phyloP scores from a whole-genome alignment of 768 basidiomycete genomes.

The Xanthoconium stramineum region DNA sequence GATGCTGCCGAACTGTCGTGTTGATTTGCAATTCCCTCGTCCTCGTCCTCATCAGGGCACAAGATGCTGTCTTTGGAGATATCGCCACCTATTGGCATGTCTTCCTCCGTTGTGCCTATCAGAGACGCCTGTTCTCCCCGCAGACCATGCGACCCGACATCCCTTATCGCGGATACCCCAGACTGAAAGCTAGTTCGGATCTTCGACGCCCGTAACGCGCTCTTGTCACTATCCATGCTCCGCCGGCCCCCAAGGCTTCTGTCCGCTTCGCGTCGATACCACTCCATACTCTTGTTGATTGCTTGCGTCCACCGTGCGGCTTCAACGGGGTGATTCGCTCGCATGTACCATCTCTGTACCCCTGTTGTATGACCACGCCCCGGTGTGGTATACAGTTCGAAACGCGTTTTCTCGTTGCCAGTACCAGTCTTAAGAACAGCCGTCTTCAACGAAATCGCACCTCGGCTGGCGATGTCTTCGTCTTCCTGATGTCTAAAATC shows the following conservation, averaged over 20 bases:
- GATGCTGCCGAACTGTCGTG: slow-evolving; percentile 46
- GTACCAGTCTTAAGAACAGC: slow-evolving; percentile 59
- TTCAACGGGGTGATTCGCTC: slow-evolving; percentile 85
- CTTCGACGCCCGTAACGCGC: slow-evolving; percentile 30
- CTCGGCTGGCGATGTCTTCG: slow-evolving; percentile 79
- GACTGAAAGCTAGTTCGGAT: slow-evolving; percentile 33
- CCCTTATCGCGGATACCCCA: slow-evolving; percentile 19
- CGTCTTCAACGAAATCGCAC: slow-evolving; percentile 83
- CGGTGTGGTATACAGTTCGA: slow-evolving; percentile 74
- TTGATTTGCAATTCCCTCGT: slow-evolving; percentile 32
- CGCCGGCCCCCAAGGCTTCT: slow-evolving; percentile 29
- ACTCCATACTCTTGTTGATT: slow-evolving; percentile 70
- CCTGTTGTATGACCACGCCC: slow-evolving; percentile 42
- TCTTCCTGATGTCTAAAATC: slow-evolving; percentile 91
- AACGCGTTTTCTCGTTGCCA: slow-evolving; percentile 61
- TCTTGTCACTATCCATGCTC: slow-evolving; percentile 51
- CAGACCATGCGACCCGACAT: slow-evolving; percentile 24
- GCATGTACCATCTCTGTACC: slow-evolving; percentile 77
- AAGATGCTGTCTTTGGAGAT: slow-evolving; percentile 22
- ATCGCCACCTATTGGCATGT: background rate
- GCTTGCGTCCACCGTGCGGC: slow-evolving; percentile 84
- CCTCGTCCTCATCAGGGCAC: slow-evolving; percentile 26
- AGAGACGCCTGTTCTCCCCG: slow-evolving; percentile 25
- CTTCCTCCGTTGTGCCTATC: slow-evolving; percentile 21
- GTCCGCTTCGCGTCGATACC: slow-evolving; percentile 47